These are phyloP conservation scores for Scenedesmus sp. DNA, from an alignment of 163 green algal species.

Conservation along the genomic window DNA sequence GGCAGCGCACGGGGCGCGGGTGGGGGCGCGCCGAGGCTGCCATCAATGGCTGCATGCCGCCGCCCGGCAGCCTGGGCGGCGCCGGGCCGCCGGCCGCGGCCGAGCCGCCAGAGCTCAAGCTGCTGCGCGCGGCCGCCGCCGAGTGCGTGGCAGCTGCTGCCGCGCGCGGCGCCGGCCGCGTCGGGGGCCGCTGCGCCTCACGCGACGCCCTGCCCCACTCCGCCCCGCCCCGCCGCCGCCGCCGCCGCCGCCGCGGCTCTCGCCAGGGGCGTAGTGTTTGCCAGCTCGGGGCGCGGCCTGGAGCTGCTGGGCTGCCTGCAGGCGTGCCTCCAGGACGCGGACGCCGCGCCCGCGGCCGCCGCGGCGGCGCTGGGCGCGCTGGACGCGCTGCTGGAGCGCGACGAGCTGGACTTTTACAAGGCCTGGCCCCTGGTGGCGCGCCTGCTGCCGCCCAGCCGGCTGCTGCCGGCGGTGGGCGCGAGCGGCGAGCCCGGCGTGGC, in stretches of 20 bases:
- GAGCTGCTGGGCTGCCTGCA: constrained; percentile 29
- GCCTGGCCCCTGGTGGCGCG: constrained; percentile 21
- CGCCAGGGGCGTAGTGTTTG: too few species aligned
- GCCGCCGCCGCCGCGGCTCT: too few species aligned
- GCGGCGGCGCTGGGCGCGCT: not conserved
- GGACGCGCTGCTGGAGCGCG: not conserved
- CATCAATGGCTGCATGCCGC: constrained; percentile 27
- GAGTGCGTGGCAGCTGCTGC: not conserved
- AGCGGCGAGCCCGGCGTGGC: too few species aligned
- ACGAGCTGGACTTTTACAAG: constrained; percentile 38
- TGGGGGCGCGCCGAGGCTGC: constrained; percentile 26
- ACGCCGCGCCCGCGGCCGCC: not conserved
- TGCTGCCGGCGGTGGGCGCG: constrained; percentile 6
- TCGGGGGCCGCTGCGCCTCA: too few species aligned
- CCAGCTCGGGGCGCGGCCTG: not conserved
- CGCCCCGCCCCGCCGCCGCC: too few species aligned
- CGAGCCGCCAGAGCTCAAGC: constrained; percentile 7
- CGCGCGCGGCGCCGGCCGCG: too few species aligned
- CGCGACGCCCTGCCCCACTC: too few species aligned
- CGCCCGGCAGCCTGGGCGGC: not conserved
- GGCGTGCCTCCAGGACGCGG: constrained; percentile 1
- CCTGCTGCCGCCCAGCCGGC: not conserved
- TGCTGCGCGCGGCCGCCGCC: constrained; percentile 8
- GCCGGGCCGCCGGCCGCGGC: not conserved
- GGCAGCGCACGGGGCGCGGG: constrained; percentile 18